Evolutionary conservation across 2,329 filamentous ascomycete species (phyloP), one percentile per base, ranked within the genome.

Genomic region (Leptographium flavum): DNA sequence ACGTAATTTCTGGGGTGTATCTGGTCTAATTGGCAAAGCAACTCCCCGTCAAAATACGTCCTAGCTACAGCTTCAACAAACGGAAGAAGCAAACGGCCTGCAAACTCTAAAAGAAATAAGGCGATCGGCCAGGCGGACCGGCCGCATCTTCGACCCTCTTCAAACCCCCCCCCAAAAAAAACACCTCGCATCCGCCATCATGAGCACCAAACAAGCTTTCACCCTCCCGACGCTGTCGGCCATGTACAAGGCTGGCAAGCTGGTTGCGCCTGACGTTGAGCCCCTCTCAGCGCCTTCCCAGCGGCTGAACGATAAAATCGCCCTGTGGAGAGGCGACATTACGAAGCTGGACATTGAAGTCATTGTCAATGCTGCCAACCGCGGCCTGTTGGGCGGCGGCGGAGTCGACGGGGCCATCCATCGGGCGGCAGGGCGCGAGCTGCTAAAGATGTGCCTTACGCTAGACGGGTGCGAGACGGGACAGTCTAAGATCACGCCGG

Each of bases 281-380:
- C 10, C n/a, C 5, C 9, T n/a, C 14, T 19, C n/a, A 10, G 21
- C 52, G 33, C 58, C 60, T 5, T 75, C 71, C n/a, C 60, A 70
- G 46, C 54, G 61, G 10, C 66, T 83, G 63, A 93, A 93, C 65
- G 64, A 76, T 57, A 79, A 75, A 51, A 71, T 95, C 55, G 76
- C 74, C 39, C 65, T 90, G 32, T 70, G 87, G 52, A 73, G 76
- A 46, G 76, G 77, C 53, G 87, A 94, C 60, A 93, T 96, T 61
- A 95, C 88, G 14, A 78, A 70, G 14, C 74, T 96, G 4, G 60
- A 71, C 28, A 72, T 87, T 39, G 85, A 87, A 57, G 82, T 83
- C 51, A 92, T 95, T 54, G 88, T 96, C 60, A 96, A 96, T 60
- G 90, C 92, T 1, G 90, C 92, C 38, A 96, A 96, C 61, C 64